Conservation (phyloP, 495 filamentous ascomycete genomes). For the Podospora conica region DNA sequence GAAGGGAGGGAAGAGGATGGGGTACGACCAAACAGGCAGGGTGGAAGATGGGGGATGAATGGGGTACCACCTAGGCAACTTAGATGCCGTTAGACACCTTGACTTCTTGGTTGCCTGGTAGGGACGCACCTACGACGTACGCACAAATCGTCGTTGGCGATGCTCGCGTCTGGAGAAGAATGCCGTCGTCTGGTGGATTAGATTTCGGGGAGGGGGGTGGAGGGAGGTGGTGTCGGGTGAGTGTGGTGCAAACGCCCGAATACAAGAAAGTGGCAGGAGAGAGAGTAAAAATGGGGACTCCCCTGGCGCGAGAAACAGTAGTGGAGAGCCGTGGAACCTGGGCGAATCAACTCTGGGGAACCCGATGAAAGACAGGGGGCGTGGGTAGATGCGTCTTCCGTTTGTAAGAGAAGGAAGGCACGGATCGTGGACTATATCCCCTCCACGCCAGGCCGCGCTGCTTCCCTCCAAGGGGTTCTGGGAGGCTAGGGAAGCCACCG, state of each 20-base stretch:
- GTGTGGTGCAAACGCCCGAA: too few species aligned
- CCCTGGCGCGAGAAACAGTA: background rate
- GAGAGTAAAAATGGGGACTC: background rate
- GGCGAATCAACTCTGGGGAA: background rate
- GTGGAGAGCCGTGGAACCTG: background rate
- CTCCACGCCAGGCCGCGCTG: background rate
- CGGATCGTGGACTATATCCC: too few species aligned
- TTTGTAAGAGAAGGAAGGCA: background rate
- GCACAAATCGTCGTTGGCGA: background rate
- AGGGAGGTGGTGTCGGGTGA: background rate
- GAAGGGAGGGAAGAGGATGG: background rate
- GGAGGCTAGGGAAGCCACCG: too few species aligned
- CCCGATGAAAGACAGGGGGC: background rate
- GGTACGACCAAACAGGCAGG: background rate
- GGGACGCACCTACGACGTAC: background rate
- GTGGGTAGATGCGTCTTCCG: background rate
- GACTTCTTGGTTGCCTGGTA: background rate
- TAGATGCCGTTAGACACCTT: background rate
- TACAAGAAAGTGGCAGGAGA: background rate
- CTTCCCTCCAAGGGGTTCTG: too few species aligned
- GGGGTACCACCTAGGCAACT: background rate
- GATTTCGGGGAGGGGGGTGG: background rate
- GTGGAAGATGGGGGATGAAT: background rate
- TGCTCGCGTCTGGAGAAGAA: background rate
- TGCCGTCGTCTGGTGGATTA: background rate